Percentiles rank a stretch among this genome's conserved stretches.
Evolutionary conservation across 75 land plant species (phyloP).

Genomic region (Azolla pinnata): DNA sequence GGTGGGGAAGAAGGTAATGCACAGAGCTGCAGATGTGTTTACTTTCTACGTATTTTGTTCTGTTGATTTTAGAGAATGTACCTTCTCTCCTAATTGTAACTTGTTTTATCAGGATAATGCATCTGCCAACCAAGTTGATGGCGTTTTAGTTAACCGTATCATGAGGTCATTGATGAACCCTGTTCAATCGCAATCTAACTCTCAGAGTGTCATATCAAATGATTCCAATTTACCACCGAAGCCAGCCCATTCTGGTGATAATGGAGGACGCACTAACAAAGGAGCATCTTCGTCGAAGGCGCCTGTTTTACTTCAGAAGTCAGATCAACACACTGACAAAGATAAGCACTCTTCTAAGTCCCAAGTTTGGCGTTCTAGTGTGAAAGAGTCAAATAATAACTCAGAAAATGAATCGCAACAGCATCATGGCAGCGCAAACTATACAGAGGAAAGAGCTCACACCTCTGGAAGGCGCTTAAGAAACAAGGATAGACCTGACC

Average conservation of each 20-base stretch:
- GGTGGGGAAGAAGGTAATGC: too few species aligned
- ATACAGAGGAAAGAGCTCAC: constrained; percentile 11
- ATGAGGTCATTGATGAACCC: too few species aligned
- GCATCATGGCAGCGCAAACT: too few species aligned
- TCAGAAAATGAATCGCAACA: background rate
- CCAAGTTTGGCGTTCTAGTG: background rate
- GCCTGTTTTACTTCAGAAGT: constrained; percentile 1
- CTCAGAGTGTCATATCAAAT: too few species aligned
- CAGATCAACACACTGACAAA: background rate
- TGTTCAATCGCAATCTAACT: too few species aligned
- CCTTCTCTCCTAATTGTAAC: too few species aligned
- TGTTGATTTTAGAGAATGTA: background rate
- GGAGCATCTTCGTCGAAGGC: background rate
- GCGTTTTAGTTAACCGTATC: too few species aligned
- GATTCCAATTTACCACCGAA: too few species aligned
- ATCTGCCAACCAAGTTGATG: too few species aligned
- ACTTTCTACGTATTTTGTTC: background rate
- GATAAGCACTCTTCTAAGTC: background rate
- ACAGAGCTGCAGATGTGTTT: too few species aligned
- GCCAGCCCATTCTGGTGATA: background rate
- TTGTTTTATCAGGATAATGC: too few species aligned
- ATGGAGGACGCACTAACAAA: background rate
- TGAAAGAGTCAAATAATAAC: background rate
- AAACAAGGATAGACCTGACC: constrained; percentile 75
- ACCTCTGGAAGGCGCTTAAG: constrained; percentile 37